These are phyloP conservation scores for Amphibolis antarctica DNA, from an alignment of 106 monocot genomes.

Conservation along the genomic window DNA sequence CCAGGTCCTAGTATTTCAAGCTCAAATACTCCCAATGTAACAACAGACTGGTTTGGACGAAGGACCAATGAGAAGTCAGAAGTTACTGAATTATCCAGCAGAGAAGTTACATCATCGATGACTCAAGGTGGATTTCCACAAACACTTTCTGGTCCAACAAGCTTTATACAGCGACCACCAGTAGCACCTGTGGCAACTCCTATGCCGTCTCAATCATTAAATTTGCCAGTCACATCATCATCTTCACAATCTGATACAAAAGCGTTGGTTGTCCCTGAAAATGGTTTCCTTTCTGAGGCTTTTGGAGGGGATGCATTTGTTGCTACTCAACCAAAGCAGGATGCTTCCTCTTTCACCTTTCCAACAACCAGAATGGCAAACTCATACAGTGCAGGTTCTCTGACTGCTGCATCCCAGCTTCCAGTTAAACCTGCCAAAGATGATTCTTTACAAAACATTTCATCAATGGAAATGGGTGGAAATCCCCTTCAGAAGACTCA, in stretches of 20 bases:
- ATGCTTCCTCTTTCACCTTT: conserved; percentile 11
- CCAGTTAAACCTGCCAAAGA: conserved; percentile 14
- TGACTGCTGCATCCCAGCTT: conserved; percentile 19
- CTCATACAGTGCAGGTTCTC: conserved; percentile 15
- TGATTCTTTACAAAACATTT: conserved; percentile 18
- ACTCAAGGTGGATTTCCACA: conserved; percentile 24
- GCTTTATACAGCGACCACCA: conserved; percentile 20
- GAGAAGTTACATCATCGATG: conserved; percentile 16
- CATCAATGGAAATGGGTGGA: conserved; percentile 13
- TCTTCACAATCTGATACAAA: conserved; percentile 22
- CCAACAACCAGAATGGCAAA: conserved; percentile 16
- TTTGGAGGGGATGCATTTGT: conserved; percentile 53
- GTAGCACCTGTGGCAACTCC: neutral
- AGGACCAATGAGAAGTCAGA: conserved; percentile 20
- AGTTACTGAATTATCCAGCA: conserved; percentile 28
- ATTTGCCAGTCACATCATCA: neutral
- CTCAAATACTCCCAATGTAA: conserved; percentile 31
- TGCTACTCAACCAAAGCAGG: conserved; percentile 36
- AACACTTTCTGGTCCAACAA: conserved; percentile 12
- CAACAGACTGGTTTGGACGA: conserved; percentile 58
- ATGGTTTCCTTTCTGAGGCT: conserved; percentile 54
- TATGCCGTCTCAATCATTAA: too few species aligned
- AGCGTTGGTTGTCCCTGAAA: conserved; percentile 40
- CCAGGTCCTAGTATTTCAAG: conserved; percentile 19
- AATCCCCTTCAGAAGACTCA: conserved; percentile 29